Conservation (phyloP, 2,329 filamentous ascomycete genomes). For the Hymenoscyphus infarciens region DNA sequence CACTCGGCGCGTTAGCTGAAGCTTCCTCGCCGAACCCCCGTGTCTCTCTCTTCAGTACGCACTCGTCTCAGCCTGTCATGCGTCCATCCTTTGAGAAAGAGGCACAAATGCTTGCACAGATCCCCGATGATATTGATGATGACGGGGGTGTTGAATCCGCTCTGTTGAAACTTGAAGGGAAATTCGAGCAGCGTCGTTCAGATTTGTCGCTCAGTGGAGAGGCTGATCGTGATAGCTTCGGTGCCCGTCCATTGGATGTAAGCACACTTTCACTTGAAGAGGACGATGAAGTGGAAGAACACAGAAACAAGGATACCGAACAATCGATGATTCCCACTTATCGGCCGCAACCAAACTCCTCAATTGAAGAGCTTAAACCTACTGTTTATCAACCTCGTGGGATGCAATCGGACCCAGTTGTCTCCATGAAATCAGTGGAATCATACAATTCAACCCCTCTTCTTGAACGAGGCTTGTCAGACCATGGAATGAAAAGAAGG, state of each 20-base stretch:
- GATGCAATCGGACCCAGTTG: conserved; percentile 37
- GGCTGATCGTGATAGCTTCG: conserved; percentile 30
- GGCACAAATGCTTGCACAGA: conserved; percentile 79
- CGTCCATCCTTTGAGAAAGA: conserved; percentile 82
- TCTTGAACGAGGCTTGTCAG: conserved; percentile 62
- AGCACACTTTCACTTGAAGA: conserved; percentile 25
- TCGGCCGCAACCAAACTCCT: conserved; percentile 19
- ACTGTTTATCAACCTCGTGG: conserved; percentile 31
- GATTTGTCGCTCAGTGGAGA: conserved; percentile 23
- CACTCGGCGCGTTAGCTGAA: conserved; percentile 56
- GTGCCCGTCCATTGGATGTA: conserved; percentile 24
- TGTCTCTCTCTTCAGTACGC: conserved; percentile 57
- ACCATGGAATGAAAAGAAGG: conserved; percentile 45
- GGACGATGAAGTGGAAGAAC: conserved; percentile 36
- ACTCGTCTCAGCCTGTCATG: conserved; percentile 60
- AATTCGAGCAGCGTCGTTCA: conserved; percentile 56
- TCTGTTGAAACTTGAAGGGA: conserved; percentile 86
- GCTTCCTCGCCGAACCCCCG: conserved; percentile 42
- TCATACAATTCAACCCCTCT: conserved; percentile 77
- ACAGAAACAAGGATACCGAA: conserved; percentile 44
- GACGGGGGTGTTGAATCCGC: conserved; percentile 93
- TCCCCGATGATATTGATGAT: conserved; percentile 75
- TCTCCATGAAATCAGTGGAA: conserved; percentile 62
- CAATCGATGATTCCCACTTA: conserved; percentile 40
- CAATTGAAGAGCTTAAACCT: conserved; percentile 28